phyloP scores from a whole-genome alignment of 139 green algal species.

The Chlorella sp. region DNA sequence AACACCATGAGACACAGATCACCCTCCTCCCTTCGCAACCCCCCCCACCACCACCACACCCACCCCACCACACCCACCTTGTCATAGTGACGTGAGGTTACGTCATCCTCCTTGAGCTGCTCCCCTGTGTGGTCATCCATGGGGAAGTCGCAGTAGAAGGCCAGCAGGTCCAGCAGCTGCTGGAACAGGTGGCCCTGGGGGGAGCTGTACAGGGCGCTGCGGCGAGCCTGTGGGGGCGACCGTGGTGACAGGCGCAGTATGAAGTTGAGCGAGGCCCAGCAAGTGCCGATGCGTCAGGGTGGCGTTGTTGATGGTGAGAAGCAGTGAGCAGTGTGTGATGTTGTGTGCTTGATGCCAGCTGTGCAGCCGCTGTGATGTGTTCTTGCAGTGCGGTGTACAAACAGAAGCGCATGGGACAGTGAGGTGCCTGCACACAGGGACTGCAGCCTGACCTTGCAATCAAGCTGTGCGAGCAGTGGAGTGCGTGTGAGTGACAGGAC shows the following conservation, averaged over 20 bases:
- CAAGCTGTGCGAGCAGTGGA: no score
- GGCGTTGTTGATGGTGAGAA: neutral
- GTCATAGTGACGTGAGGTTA: constrained; percentile 67
- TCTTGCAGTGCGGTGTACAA: no score
- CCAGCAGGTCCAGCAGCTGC: constrained; percentile 84
- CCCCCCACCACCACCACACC: no score
- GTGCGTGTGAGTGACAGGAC: no score
- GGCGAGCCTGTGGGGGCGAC: no score
- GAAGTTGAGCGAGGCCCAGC: no score
- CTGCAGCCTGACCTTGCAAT: neutral
- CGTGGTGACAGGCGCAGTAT: neutral
- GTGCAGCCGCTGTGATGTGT: no score
- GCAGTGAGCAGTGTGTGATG: neutral
- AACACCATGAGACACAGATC: no score
- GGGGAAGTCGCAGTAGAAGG: constrained; percentile 85
- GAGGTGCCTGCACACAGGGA: no score
- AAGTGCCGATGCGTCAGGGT: neutral
- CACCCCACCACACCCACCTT: constrained; percentile 41
- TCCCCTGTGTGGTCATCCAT: constrained; percentile 90
- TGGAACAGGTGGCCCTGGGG: constrained; percentile 42
- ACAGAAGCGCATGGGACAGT: no score
- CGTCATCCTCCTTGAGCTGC: constrained; percentile 77
- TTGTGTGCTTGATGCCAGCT: neutral
- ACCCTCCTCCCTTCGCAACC: no score
- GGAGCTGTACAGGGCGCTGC: neutral